These are phyloP conservation scores for Camillea tinctor DNA, from an alignment of 2,329 filamentous ascomycete species.

Conservation along the genomic window DNA sequence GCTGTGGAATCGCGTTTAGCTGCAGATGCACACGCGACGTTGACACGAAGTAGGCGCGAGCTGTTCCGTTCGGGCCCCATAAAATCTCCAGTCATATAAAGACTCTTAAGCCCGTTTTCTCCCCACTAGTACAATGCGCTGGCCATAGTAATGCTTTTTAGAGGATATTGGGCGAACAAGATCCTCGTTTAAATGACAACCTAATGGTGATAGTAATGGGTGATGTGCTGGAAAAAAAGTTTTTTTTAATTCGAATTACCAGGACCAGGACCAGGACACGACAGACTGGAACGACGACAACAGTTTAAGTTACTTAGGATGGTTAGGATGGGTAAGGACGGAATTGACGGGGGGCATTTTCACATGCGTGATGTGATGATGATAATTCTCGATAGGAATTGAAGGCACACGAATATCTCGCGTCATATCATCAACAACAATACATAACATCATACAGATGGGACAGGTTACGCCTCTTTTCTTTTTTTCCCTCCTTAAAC, in stretches of 20 bases:
- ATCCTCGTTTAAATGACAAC: neutral
- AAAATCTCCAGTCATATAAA: conserved; percentile 27
- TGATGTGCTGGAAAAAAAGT: neutral
- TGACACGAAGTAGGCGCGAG: conserved; percentile 33
- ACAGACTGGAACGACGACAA: neutral
- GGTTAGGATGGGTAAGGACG: neutral
- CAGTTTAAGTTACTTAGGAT: neutral
- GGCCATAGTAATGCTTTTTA: neutral
- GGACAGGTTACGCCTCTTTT: too few species aligned
- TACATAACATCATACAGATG: neutral
- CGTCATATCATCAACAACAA: neutral
- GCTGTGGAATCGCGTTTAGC: conserved; percentile 28
- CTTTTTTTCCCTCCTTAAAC: neutral
- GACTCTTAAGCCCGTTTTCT: conserved; percentile 4
- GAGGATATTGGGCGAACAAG: neutral
- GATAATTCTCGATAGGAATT: neutral
- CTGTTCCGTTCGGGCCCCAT: conserved; percentile 17
- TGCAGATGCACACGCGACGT: conserved; percentile 23
- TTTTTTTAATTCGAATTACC: neutral
- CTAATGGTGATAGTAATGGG: neutral
- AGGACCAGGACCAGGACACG: neutral
- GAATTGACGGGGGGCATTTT: neutral
- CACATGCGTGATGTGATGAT: neutral
- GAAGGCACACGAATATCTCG: neutral
- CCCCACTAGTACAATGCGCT: neutral